A percentile compares a stretch with the other conserved stretches of the same genome.
Conservation (phyloP, 2,329 filamentous ascomycete genomes). For the Camillea tinctor region DNA sequence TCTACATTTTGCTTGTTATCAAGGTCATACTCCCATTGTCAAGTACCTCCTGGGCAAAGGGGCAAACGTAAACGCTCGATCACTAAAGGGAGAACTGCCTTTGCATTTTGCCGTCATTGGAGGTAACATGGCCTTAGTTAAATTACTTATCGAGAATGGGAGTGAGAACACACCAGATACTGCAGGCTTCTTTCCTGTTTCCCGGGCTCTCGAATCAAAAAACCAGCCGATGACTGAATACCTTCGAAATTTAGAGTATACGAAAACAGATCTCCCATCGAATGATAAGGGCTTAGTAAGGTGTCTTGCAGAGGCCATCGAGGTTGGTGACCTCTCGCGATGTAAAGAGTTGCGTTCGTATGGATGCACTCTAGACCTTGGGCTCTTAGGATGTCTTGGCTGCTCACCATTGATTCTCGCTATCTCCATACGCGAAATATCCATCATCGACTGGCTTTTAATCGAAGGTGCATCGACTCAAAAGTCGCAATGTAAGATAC, state of each 20-base stretch:
- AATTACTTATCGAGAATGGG: neutral
- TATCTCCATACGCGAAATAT: neutral
- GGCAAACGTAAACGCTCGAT: constrained; percentile 4
- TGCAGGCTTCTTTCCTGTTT: neutral
- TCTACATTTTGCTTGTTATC: constrained; percentile 2
- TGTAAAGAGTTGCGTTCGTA: neutral
- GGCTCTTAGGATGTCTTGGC: neutral
- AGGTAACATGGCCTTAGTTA: neutral
- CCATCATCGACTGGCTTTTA: constrained; percentile 1
- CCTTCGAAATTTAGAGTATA: neutral
- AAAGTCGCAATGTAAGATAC: neutral
- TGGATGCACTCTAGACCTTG: neutral
- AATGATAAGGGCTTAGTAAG: neutral
- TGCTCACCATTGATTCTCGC: constrained; percentile 2
- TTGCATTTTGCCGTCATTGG: neutral
- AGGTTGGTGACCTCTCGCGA: neutral
- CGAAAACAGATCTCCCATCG: neutral
- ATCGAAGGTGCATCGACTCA: constrained; percentile 1
- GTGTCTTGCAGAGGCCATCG: neutral
- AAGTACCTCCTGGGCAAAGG: neutral
- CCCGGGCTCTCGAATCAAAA: neutral
- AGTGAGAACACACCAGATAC: neutral
- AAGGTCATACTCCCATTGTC: neutral
- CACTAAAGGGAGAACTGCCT: neutral
- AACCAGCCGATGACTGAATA: neutral